phyloP scores from a whole-genome alignment of 169 alveolate genomes.

The Eimeria necatrix region DNA sequence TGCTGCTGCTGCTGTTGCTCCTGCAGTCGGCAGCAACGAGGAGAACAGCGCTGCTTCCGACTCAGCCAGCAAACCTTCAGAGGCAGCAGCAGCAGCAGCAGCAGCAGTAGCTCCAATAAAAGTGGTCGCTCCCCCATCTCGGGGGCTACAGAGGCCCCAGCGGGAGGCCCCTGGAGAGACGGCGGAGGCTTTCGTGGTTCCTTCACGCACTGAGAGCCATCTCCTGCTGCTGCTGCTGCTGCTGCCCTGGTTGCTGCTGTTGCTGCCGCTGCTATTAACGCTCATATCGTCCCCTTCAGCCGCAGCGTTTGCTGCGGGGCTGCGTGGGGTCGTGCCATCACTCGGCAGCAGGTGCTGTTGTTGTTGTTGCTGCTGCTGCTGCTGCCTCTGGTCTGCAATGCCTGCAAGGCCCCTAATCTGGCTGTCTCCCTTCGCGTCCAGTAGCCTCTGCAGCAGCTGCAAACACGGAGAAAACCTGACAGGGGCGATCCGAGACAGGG shows the following conservation, averaged over 20 bases:
- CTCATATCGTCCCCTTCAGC: not conserved
- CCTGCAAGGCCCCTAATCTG: not conserved
- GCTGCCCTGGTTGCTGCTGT: not conserved
- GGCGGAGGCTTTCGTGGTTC: not conserved
- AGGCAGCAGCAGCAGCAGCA: constrained; percentile 13
- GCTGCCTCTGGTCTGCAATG: not conserved
- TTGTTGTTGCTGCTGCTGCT: constrained; percentile 33
- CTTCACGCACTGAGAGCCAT: not conserved
- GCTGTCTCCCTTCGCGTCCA: not conserved
- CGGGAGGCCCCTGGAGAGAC: not conserved
- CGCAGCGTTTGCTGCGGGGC: not conserved
- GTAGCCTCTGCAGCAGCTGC: constrained; percentile 41
- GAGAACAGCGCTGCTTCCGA: not conserved
- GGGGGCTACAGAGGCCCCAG: not conserved
- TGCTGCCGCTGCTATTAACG: not conserved
- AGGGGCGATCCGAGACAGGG: not conserved
- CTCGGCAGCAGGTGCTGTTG: not conserved
- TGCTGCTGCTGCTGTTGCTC: constrained; percentile 14
- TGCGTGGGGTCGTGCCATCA: not conserved
- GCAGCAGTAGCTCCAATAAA: not conserved
- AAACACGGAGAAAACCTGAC: constrained; percentile 30
- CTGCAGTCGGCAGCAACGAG: constrained; percentile 4
- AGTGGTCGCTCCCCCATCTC: not conserved
- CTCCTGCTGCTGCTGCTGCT: constrained; percentile 39
- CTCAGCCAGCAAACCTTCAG: not conserved